Conservation (phyloP, 2,329 filamentous ascomycete genomes). For the Neoascochyta sp. region DNA sequence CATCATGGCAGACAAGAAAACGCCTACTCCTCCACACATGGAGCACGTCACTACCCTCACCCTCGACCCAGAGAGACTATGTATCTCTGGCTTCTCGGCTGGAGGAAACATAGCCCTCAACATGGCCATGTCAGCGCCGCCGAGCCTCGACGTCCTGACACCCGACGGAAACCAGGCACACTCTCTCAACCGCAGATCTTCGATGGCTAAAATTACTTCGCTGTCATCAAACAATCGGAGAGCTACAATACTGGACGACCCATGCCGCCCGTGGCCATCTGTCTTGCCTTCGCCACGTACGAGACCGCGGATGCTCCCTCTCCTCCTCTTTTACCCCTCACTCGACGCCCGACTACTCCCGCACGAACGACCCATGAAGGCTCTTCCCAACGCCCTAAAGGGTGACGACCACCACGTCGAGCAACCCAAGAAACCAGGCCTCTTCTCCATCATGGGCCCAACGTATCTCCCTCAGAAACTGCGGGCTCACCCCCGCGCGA, state of each 20-base stretch:
- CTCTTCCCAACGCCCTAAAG: slow-evolving; percentile 35
- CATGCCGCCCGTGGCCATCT: slow-evolving; percentile 35
- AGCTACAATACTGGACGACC: slow-evolving; percentile 31
- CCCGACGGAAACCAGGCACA: slow-evolving; percentile 4
- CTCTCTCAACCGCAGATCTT: slow-evolving; percentile 8
- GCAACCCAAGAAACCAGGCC: slow-evolving; percentile 31
- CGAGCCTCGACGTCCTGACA: slow-evolving; percentile 21
- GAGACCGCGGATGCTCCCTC: slow-evolving; percentile 35
- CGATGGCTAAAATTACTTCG: slow-evolving; percentile 14
- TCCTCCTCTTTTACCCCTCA: slow-evolving; percentile 44
- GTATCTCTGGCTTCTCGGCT: slow-evolving; percentile 46
- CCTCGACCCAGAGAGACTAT: slow-evolving; percentile 41
- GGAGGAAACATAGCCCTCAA: slow-evolving; percentile 49
- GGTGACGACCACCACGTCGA: slow-evolving; percentile 26
- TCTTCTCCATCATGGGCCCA: slow-evolving; percentile 41
- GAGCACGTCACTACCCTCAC: slow-evolving; percentile 22
- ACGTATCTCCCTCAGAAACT: slow-evolving; percentile 42
- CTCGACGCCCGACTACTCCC: slow-evolving; percentile 42
- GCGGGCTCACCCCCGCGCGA: slow-evolving; percentile 39
- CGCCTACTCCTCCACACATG: slow-evolving; percentile 9
- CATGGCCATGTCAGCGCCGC: slow-evolving; percentile 38
- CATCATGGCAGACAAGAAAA: slow-evolving; percentile 14
- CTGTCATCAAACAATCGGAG: slow-evolving; percentile 26
- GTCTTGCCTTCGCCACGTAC: slow-evolving; percentile 35
- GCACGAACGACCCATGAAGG: slow-evolving; percentile 39